These are phyloP conservation scores for Plectranthus barbatus DNA, from an alignment of 257 asterid genomes.

Conservation along the genomic window DNA sequence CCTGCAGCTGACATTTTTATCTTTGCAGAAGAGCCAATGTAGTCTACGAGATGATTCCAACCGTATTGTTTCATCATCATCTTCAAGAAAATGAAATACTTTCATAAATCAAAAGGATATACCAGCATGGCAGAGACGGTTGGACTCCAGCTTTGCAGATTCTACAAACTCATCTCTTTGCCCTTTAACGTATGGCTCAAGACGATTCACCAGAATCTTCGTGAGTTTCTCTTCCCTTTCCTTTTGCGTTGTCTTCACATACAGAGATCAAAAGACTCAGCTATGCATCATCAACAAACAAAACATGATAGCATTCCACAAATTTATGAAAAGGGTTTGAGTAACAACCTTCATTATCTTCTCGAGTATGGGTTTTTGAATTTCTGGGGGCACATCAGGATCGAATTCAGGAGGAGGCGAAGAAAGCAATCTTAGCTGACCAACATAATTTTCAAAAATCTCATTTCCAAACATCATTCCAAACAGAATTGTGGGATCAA, in stretches of 20 bases:
- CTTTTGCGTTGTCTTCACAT: constrained; percentile 50
- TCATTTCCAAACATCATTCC: constrained; percentile 83
- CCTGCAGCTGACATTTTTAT: neutral
- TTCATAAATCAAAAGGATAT: neutral
- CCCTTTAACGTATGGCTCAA: constrained; percentile 60
- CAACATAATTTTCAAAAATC: constrained; percentile 62
- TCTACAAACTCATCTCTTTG: constrained; percentile 48
- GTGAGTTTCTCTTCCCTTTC: constrained; percentile 72
- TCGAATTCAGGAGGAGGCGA: constrained; percentile 49
- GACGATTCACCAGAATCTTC: constrained; percentile 42
- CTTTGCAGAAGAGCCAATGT: no score
- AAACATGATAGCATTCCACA: neutral
- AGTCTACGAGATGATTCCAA: no score
- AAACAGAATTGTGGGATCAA: constrained; percentile 74
- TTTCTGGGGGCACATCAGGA: constrained; percentile 47
- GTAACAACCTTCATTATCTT: constrained; percentile 63
- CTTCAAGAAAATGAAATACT: neutral
- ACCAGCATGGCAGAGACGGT: constrained; percentile 72
- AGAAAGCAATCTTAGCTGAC: constrained; percentile 66
- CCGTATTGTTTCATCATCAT: neutral
- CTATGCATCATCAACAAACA: neutral
- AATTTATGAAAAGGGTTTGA: neutral
- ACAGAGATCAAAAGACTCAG: constrained; percentile 10
- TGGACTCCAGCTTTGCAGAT: constrained; percentile 59
- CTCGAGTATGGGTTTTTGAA: constrained; percentile 50